Percentiles rank a stretch among this genome's conserved stretches.
Conservation (phyloP, 345 rosid genomes). For the Corchorus capsularis region DNA sequence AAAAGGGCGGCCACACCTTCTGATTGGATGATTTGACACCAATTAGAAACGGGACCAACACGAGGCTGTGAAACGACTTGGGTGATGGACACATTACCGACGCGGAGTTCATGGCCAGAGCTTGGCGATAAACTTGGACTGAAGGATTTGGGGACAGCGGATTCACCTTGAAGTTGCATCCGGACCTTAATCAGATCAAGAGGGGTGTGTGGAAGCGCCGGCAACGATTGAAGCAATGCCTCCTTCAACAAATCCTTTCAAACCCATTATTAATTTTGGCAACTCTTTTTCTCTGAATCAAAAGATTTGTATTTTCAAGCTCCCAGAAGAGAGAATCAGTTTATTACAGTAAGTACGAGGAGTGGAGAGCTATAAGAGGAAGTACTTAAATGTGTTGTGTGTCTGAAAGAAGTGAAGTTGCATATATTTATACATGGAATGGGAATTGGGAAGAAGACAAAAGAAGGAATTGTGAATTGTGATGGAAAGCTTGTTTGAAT, state of each 20-base stretch:
- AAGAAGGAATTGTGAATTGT: not conserved
- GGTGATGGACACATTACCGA: conserved; percentile 42
- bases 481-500: not conserved
- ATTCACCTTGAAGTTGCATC: conserved; percentile 87
- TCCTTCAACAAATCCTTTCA: conserved; percentile 81
- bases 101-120: conserved; percentile 49
- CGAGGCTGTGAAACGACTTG: conserved; percentile 41
- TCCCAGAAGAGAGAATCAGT: not conserved
- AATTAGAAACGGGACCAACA: conserved; percentile 58
- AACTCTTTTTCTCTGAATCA: not conserved
- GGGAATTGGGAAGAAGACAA: not conserved
- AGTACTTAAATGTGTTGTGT: not conserved
- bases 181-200: conserved; percentile 90
- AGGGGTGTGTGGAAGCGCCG: conserved; percentile 85
- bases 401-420: not conserved
- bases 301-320: not conserved
- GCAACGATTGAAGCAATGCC: conserved; percentile 82
- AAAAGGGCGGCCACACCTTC: conserved; percentile 75
- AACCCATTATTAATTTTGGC: conserved; percentile 39
- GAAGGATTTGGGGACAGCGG: conserved; percentile 30
- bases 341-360: not conserved
- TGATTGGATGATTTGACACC: conserved; percentile 60
- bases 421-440: not conserved
- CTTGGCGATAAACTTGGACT: conserved; percentile 45
- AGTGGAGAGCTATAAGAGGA: not conserved